Percentiles rank a stretch among this genome's conserved stretches.
phyloP scores from a whole-genome alignment of 352 stramenopile genomes.

The Phytophthora citrophthora region DNA sequence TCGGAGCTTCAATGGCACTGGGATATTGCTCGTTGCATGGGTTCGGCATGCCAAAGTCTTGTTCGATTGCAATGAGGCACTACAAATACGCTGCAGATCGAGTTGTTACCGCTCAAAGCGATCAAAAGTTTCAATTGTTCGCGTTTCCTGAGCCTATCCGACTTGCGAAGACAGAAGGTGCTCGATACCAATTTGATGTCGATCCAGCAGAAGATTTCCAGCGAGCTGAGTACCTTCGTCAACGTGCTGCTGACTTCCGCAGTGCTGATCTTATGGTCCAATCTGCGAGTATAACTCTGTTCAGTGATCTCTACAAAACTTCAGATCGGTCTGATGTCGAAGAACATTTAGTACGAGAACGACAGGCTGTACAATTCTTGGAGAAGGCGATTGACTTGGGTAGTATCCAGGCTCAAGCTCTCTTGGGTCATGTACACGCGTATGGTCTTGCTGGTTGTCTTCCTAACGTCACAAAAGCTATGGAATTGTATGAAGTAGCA shows the following conservation, averaged over 20 bases:
- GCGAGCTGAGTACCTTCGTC: slow-evolving; percentile 56
- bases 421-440: slow-evolving; percentile 69
- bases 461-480: slow-evolving; percentile 38
- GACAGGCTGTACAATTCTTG: slow-evolving; percentile 52
- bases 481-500: slow-evolving; percentile 54
- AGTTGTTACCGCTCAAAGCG: slow-evolving; percentile 40
- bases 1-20: slow-evolving; percentile 65
- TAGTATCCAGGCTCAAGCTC: slow-evolving; percentile 48
- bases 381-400: slow-evolving; percentile 45
- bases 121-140: slow-evolving; percentile 36
- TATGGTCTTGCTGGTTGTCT: slow-evolving; percentile 55
- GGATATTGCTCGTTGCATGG: slow-evolving; percentile 73
- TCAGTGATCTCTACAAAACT: slow-evolving; percentile 50
- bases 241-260: slow-evolving; percentile 36
- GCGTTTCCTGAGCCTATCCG: slow-evolving; percentile 35
- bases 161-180: slow-evolving; percentile 45
- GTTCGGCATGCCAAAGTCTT: slow-evolving; percentile 54
- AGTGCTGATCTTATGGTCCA: slow-evolving; percentile 49
- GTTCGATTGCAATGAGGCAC: slow-evolving; percentile 60
- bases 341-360: slow-evolving; percentile 33
- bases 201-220: slow-evolving; percentile 43
- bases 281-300: slow-evolving; percentile 63
- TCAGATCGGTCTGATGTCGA: slow-evolving; percentile 11
- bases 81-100: slow-evolving; percentile 79
- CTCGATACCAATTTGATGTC: slow-evolving; percentile 19